These are phyloP conservation scores for barley (Hordeum vulgare) DNA, from an alignment of 176 grass and related monocot genomes.

Conservation along the genomic window MorexV3_pseudomolecules_assembly NC_058522.1:430796573-430797072, in stretches of 20 bases:
- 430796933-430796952: not conserved
- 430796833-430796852: not conserved
- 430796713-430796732: slow-evolving; percentile 97
- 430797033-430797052: not conserved
- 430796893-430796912: not conserved
- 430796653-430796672: slow-evolving; percentile 50
- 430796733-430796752: slow-evolving; percentile 86
- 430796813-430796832: not conserved
- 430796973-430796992: slow-evolving; percentile 96
- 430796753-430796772: not conserved
- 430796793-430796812: not conserved
- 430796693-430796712: slow-evolving; percentile 96
- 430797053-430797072: slow-evolving; percentile 5
- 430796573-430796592: slow-evolving; percentile 50
- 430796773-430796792: not conserved
- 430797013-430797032: slow-evolving; percentile 33
- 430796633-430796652: not conserved
- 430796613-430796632: slow-evolving; percentile 1
- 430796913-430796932: not conserved
- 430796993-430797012: slow-evolving; percentile 92
- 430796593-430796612: slow-evolving; percentile 37
- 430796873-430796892: not conserved
- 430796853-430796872: not conserved
- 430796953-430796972: not conserved
- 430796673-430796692: slow-evolving; percentile 98